phyloP scores from a whole-genome alignment of 345 rosid genomes.

The rapeseed (Brassica napus) region Da-Ae NC_063439.1:22164501-22165000 shows the following conservation, averaged over 20 bases:
- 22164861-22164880: slow-evolving; percentile 77
- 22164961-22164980: neutral
- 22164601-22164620: slow-evolving; percentile 83
- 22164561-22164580: slow-evolving; percentile 83
- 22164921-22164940: neutral
- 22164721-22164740: neutral
- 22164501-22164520: slow-evolving; percentile 75
- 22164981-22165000: slow-evolving; percentile 76
- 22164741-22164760: neutral
- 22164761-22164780: slow-evolving; percentile 68
- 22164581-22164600: slow-evolving; percentile 91
- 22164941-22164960: slow-evolving; percentile 8
- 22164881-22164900: slow-evolving; percentile 87
- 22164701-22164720: neutral
- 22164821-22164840: slow-evolving; percentile 60
- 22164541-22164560: slow-evolving; percentile 76
- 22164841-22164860: slow-evolving; percentile 76
- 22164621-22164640: slow-evolving; percentile 64
- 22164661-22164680: slow-evolving; percentile 76
- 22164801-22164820: slow-evolving; percentile 70
- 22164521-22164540: slow-evolving; percentile 81
- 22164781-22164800: slow-evolving; percentile 62
- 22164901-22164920: slow-evolving; percentile 50
- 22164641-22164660: slow-evolving; percentile 55
- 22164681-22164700: slow-evolving; percentile 52